phyloP scores from a whole-genome alignment of 1,284 basidiomycete species.

The Papiliotrema terrestris region DNA sequence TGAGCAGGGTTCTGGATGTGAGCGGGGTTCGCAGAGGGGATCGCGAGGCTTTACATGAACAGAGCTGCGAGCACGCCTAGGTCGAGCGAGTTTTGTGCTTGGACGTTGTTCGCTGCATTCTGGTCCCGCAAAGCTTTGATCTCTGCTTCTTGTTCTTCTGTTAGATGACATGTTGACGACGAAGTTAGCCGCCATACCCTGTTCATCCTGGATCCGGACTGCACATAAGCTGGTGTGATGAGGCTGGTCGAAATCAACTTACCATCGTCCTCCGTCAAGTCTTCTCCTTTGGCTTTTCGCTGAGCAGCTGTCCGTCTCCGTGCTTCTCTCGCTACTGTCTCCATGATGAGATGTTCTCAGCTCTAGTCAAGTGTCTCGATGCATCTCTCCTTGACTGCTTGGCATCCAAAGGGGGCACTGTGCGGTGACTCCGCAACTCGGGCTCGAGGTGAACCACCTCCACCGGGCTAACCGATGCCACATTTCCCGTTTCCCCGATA shows the following conservation, averaged over 20 bases:
- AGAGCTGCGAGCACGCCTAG: slow-evolving; percentile 24
- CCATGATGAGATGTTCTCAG: neutral
- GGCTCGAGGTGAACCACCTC: no score
- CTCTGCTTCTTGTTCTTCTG: slow-evolving; percentile 36
- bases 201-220: slow-evolving; percentile 5
- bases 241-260: neutral
- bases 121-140: slow-evolving; percentile 24
- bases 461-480: no score
- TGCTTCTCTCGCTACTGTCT: neutral
- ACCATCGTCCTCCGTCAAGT: neutral
- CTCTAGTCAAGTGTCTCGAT: no score
- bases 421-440: no score
- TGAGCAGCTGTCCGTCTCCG: slow-evolving; percentile 16
- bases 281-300: slow-evolving; percentile 7
- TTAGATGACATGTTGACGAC: neutral
- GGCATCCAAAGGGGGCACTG: neutral
- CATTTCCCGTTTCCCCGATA: no score
- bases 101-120: slow-evolving; percentile 23
- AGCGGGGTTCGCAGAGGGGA: neutral
- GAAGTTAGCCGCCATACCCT: neutral
- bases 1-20: slow-evolving; percentile 6
- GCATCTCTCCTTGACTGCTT: neutral
- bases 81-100: slow-evolving; percentile 27
- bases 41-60: slow-evolving; percentile 28
- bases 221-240: neutral